Percentiles rank a stretch among this genome's conserved stretches.
Evolutionary conservation across 2,329 filamentous ascomycete species (phyloP).

Genomic region (Graphilbum ipis-grandicollis): DNA sequence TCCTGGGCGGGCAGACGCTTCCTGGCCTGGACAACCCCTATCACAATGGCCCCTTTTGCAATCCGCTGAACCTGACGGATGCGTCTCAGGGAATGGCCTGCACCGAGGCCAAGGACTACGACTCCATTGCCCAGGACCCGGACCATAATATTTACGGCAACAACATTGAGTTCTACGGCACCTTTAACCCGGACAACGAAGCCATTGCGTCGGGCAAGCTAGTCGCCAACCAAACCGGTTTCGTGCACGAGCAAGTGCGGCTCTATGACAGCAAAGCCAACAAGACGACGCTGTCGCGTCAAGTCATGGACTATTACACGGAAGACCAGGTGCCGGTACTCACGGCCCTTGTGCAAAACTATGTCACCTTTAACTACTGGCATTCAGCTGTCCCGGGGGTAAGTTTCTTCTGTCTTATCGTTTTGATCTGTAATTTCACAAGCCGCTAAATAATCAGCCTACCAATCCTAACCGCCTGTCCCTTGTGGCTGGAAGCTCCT

Average conservation of each 20-base stretch:
- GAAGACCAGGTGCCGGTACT: constrained; percentile 23
- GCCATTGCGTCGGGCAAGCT: constrained; percentile 9
- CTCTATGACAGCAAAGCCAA: constrained; percentile 16
- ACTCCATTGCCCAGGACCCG: constrained; percentile 23
- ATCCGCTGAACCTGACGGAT: constrained; percentile 18
- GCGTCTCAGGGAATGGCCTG: constrained; percentile 11
- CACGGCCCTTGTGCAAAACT: constrained; percentile 22
- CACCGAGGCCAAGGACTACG: constrained; percentile 18
- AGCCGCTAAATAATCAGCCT: constrained; percentile 12
- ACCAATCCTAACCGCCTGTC: constrained; percentile 23
- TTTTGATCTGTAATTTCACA: neutral
- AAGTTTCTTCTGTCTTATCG: constrained; percentile 9
- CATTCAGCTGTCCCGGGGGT: constrained; percentile 23
- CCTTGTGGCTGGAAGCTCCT: constrained; percentile 14
- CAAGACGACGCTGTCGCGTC: constrained; percentile 14
- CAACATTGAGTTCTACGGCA: constrained; percentile 25
- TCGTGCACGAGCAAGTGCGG: constrained; percentile 22
- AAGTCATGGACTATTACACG: constrained; percentile 27
- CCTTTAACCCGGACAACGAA: constrained; percentile 19
- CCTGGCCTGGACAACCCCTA: constrained; percentile 22
- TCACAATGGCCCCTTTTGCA: constrained; percentile 23
- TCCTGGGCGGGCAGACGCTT: constrained; percentile 22
- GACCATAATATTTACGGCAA: constrained; percentile 23
- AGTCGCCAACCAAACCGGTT: constrained; percentile 13
- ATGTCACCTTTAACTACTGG: constrained; percentile 26